Conservation (phyloP, 2,329 filamentous ascomycete genomes). For the Monilinia polystroma region DNA sequence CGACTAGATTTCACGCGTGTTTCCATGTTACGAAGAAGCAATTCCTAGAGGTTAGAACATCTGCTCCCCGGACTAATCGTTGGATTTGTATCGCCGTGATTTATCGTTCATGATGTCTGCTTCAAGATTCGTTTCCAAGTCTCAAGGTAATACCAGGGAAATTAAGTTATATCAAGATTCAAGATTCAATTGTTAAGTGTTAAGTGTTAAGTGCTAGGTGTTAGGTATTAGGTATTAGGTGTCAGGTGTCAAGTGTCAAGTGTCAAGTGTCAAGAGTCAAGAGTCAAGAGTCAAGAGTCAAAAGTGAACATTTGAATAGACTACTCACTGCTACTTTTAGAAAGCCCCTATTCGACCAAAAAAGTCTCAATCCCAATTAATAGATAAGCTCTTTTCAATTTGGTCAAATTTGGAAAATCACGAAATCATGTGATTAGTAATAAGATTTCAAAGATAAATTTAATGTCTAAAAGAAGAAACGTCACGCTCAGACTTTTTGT, state of each 20-base stretch:
- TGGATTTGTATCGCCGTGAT: background rate
- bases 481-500: background rate
- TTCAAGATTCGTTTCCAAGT: no score
- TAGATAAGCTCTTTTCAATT: background rate
- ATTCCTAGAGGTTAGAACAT: background rate
- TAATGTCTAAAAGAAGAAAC: background rate
- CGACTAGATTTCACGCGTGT: background rate
- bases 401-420: background rate
- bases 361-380: background rate
- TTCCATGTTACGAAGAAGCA: background rate
- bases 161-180: no score
- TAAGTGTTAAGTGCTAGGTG: no score
- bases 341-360: background rate
- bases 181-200: no score
- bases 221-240: no score
- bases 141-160: no score
- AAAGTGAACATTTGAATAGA: no score
- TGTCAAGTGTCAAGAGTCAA: no score
- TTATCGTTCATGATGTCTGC: no score
- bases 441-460: background rate
- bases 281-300: no score
- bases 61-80: background rate
- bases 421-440: no score
- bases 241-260: no score
- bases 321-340: background rate